Evolutionary conservation across 2,329 filamentous ascomycete genomes (phyloP).

Genomic region (Colletotrichum scovillei): DNA sequence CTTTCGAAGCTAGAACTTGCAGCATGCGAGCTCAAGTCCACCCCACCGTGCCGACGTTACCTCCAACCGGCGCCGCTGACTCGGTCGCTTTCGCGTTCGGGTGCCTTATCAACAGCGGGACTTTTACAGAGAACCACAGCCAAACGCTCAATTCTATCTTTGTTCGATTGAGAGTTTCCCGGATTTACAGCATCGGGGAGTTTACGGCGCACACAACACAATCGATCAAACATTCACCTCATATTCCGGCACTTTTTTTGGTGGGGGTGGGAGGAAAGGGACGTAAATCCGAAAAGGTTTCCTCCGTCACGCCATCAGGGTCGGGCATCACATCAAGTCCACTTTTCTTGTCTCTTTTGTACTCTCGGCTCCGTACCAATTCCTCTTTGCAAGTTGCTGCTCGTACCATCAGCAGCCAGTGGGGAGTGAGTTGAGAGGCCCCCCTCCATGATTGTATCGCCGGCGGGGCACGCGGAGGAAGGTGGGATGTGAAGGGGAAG

Average conservation of each 20-base stretch:
- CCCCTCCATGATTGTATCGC: conserved; percentile 7
- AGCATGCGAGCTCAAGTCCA: neutral
- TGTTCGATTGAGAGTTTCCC: neutral
- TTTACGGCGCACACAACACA: conserved; percentile 4
- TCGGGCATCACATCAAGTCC: conserved; percentile 20
- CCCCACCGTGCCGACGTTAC: neutral
- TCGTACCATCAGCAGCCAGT: neutral
- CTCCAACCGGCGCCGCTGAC: neutral
- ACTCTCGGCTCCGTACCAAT: neutral
- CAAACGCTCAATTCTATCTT: neutral
- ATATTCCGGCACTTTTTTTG: neutral
- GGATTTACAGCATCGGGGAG: neutral
- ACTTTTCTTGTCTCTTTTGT: conserved; percentile 4
- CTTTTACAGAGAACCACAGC: no score
- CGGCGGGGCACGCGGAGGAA: neutral
- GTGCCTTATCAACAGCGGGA: neutral
- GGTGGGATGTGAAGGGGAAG: neutral
- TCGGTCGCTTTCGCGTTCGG: neutral
- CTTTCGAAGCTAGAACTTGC: neutral
- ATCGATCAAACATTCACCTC: neutral
- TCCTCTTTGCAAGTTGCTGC: neutral
- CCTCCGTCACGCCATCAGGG: conserved; percentile 20
- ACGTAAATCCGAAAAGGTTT: neutral
- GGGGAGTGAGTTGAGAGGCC: neutral
- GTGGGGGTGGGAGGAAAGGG: neutral